These are phyloP conservation scores for Fraxinus latifolia DNA, from an alignment of 305 asterid genomes.

Conservation along the genomic window DNA sequence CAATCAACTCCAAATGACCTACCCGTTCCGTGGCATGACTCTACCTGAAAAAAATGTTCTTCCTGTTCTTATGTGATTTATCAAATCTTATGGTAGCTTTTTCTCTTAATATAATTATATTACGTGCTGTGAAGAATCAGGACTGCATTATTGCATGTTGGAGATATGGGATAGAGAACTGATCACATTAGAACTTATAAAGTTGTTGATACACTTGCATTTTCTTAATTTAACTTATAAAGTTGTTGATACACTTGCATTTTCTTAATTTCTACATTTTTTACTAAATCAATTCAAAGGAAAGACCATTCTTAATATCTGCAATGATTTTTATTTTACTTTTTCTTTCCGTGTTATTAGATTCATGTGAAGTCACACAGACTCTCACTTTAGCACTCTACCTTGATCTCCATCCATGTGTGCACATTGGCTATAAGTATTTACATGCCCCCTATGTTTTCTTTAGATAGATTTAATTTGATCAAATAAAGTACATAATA, in stretches of 20 bases:
- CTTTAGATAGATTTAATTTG: not conserved
- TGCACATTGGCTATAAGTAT: not conserved
- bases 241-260: not conserved
- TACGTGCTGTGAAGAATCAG: not conserved
- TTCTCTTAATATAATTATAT: not conserved
- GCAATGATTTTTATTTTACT: not conserved
- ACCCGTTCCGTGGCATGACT: not conserved
- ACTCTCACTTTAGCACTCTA: not conserved
- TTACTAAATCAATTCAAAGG: not conserved
- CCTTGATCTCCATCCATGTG: not conserved
- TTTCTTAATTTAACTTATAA: not conserved
- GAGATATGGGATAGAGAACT: not conserved
- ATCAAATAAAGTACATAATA: not conserved
- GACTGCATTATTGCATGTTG: not conserved
- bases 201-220: not conserved
- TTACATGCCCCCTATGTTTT: not conserved
- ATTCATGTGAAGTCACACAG: not conserved
- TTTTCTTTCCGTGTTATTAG: not conserved
- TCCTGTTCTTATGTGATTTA: not conserved
- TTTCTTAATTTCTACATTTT: not conserved
- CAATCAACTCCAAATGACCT: not conserved
- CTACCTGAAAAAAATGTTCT: not conserved
- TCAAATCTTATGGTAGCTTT: not conserved
- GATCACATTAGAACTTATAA: not conserved
- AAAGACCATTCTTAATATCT: not conserved